phyloP scores from a whole-genome alignment of 179 eudicot genomes.

The Actinidia arguta region DNA sequence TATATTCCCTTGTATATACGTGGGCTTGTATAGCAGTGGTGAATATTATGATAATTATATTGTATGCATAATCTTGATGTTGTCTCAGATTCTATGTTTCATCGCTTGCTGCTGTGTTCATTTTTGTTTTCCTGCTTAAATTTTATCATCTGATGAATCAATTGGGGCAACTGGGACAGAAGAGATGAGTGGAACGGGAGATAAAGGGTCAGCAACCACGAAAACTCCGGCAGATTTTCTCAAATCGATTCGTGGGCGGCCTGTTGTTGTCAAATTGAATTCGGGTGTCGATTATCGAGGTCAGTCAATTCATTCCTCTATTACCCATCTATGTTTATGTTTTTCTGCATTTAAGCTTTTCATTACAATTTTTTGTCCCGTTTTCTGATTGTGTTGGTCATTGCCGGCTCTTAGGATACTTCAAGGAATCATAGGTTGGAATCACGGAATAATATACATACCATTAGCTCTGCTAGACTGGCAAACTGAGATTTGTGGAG shows the following conservation, averaged over 20 bases:
- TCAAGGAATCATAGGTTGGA: background rate
- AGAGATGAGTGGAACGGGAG: conserved; percentile 79
- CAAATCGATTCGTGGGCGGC: conserved; percentile 94
- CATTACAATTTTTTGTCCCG: background rate
- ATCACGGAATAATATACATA: background rate
- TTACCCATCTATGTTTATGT: background rate
- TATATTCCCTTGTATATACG: no score
- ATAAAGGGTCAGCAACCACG: conserved; percentile 65
- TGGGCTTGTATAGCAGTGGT: no score
- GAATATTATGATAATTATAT: no score
- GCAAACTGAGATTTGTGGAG: background rate
- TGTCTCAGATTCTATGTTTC: no score
- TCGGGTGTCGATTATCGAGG: conserved; percentile 98
- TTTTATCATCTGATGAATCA: background rate
- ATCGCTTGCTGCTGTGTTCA: no score
- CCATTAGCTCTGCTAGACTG: background rate
- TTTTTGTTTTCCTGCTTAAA: no score
- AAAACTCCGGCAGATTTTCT: conserved; percentile 97
- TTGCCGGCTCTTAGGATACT: background rate
- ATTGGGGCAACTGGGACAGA: conserved; percentile 12
- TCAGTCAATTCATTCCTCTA: conserved; percentile 20
- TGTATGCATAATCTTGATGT: no score
- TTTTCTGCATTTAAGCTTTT: background rate
- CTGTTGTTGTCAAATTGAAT: conserved; percentile 96
- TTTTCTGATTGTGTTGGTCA: background rate